Evolutionary conservation across 805 yeast species (phyloP).

Genomic region (Candida dendrica): DNA sequence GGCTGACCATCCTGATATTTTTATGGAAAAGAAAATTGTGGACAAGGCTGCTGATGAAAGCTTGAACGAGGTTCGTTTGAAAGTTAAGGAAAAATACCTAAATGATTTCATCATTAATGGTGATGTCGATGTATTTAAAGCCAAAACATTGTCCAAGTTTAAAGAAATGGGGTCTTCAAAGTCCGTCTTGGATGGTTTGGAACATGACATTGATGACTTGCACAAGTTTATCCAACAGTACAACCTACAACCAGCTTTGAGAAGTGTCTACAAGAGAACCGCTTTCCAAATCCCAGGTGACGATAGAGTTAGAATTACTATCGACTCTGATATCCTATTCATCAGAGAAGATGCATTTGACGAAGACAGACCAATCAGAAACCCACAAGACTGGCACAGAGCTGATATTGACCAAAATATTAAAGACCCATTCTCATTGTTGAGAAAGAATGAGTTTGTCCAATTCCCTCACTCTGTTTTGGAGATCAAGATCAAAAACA

Average conservation of each 20-base stretch:
- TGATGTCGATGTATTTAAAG: slow-evolving; percentile 33
- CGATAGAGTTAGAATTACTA: slow-evolving; percentile 81
- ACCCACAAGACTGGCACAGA: slow-evolving; percentile 88
- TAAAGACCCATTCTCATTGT: slow-evolving; percentile 57
- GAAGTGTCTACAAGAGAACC: slow-evolving; percentile 83
- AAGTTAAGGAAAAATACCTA: slow-evolving; percentile 75
- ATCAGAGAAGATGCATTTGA: slow-evolving; percentile 91
- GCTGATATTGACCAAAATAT: slow-evolving; percentile 78
- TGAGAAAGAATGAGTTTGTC: slow-evolving; percentile 79
- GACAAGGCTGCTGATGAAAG: slow-evolving; percentile 45
- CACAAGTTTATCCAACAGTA: slow-evolving; percentile 57
- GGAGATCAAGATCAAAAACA: slow-evolving; percentile 70
- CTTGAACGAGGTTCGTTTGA: slow-evolving; percentile 57
- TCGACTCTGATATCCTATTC: slow-evolving; percentile 82
- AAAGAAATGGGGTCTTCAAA: slow-evolving; percentile 52
- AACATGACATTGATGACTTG: slow-evolving; percentile 49
- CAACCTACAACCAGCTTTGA: slow-evolving; percentile 74
- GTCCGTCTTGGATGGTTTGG: slow-evolving; percentile 42
- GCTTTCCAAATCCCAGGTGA: slow-evolving; percentile 99
- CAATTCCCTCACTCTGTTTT: slow-evolving; percentile 83
- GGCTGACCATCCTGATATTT: slow-evolving; percentile 66
- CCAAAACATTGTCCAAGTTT: slow-evolving; percentile 53
- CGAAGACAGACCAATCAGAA: slow-evolving; percentile 77
- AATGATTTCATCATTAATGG: slow-evolving; percentile 60
- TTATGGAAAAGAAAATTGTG: slow-evolving; percentile 72